Percentiles rank a stretch among this genome's conserved stretches.
Evolutionary conservation across 108 stramenopile species (phyloP).

Genomic region (Cyclostephanos invisitatus): DNA sequence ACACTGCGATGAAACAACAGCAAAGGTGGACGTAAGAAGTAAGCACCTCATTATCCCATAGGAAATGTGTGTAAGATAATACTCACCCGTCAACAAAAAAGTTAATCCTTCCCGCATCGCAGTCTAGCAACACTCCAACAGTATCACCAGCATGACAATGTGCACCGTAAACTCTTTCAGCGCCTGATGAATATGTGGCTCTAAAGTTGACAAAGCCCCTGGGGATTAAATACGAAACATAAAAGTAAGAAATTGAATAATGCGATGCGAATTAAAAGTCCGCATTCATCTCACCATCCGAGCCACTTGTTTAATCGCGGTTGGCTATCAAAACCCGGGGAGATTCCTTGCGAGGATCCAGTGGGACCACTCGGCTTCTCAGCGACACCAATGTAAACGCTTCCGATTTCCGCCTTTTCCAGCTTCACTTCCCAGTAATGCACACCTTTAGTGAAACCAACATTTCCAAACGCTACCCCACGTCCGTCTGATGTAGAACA

Average conservation of each 20-base stretch:
- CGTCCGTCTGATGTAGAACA: slow-evolving; percentile 75
- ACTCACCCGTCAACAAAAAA: slow-evolving; percentile 88
- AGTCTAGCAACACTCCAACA: slow-evolving; percentile 93
- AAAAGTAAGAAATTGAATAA: neutral
- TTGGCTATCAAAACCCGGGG: slow-evolving; percentile 54
- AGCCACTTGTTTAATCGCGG: slow-evolving; percentile 79
- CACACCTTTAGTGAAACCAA: slow-evolving; percentile 88
- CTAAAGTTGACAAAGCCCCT: slow-evolving; percentile 93
- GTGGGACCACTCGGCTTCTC: slow-evolving; percentile 77
- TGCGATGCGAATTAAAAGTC: neutral
- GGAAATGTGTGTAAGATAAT: neutral
- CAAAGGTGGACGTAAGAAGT: neutral
- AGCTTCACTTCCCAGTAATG: slow-evolving; percentile 97
- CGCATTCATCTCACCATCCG: slow-evolving; percentile 58
- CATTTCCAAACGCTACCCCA: slow-evolving; percentile 70
- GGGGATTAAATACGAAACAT: neutral
- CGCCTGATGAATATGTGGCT: slow-evolving; percentile 87
- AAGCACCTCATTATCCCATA: neutral
- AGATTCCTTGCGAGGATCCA: slow-evolving; percentile 52
- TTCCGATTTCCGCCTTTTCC: slow-evolving; percentile 90
- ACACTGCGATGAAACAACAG: slow-evolving; percentile 36
- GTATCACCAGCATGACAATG: slow-evolving; percentile 91
- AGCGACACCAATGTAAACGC: slow-evolving; percentile 91
- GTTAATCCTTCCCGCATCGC: slow-evolving; percentile 89
- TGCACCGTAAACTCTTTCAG: slow-evolving; percentile 90